Base-by-base conservation (phyloP, 345 rosid species). In the Aquilaria yunnanensis region DNA sequence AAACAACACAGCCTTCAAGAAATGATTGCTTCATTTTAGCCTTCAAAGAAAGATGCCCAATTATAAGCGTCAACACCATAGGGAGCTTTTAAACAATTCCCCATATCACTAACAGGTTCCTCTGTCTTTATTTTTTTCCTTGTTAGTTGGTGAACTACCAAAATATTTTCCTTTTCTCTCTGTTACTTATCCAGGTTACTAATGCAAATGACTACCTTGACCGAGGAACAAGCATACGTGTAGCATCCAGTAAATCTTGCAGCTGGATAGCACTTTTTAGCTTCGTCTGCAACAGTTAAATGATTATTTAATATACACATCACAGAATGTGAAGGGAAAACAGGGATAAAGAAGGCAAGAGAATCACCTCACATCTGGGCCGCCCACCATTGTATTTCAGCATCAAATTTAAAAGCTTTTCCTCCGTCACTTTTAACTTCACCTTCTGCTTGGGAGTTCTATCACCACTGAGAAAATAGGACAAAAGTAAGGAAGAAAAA, bases 391-490 rank as follows among this genome's bases (percentile, higher is more conserved):
- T 91, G 78, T 95, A 95, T 75, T 95, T 95, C 63, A 87, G 77
- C 98, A 95, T 91, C 79, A 95, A 85, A 70, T 87, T 95, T 67
- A 95, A 74, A 61, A 95, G 84, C 56, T 87, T 95, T 74, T 95
- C 97, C 80, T 95, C 99, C 3, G 99, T 91, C 62, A 95, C 97
- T 78, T 83, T 95, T 77, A 95, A 76, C 81, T 95, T 95, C 59
- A 95, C 99, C 83, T 95, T 95, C 78, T 95, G 99, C 80, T 95
- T 95, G 68, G 99, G 96, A 73, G 99, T 95, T 83, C 99, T 81
- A 74, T 95, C 99, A 72, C 99, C 99, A 65, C 99, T 94, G 84
- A 60, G 48, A 73, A 69, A 31, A 56, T 55, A 60, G 65, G 66
- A 65, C 6, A 56, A 31, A 58, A 23, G 14, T 69, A 54, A 51